phyloP scores from a whole-genome alignment of 1,139 yeast genomes.

The Groenewaldozyma sp. region DNA sequence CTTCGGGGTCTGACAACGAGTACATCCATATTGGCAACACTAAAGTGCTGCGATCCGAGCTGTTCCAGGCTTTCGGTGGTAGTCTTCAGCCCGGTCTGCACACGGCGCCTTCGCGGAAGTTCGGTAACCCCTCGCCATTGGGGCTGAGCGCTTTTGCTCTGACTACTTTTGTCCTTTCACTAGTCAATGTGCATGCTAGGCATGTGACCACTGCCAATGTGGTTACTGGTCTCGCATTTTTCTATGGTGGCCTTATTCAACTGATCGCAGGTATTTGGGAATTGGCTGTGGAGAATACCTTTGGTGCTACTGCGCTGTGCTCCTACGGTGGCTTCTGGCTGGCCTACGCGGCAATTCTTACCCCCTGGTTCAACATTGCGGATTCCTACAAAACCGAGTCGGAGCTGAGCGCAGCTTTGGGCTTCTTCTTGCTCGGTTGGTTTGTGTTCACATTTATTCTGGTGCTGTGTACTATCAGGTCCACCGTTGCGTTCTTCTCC shows the following conservation, averaged over 20 bases:
- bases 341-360: constrained; percentile 60
- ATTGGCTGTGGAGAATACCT: constrained; percentile 62
- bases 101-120: constrained; percentile 57
- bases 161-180: constrained; percentile 71
- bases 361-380: constrained; percentile 64
- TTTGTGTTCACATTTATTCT: constrained; percentile 65
- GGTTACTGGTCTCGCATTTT: constrained; percentile 66
- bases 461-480: constrained; percentile 59
- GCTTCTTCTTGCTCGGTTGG: constrained; percentile 73
- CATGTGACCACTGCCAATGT: constrained; percentile 44
- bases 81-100: constrained; percentile 52
- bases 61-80: constrained; percentile 69
- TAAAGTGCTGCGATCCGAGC: constrained; percentile 52
- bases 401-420: constrained; percentile 49
- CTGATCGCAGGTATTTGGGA: constrained; percentile 71
- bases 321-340: constrained; percentile 90
- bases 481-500: constrained; percentile 67
- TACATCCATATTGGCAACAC: constrained; percentile 66
- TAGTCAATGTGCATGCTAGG: constrained; percentile 56
- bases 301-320: constrained; percentile 68
- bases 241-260: constrained; percentile 82
- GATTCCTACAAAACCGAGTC: constrained; percentile 41
- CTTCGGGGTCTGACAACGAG: constrained; percentile 39
- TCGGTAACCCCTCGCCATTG: constrained; percentile 84
- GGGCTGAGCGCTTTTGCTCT: constrained; percentile 80